Conservation (phyloP, 164 flowering plant species). For the Piper betle region DNA sequence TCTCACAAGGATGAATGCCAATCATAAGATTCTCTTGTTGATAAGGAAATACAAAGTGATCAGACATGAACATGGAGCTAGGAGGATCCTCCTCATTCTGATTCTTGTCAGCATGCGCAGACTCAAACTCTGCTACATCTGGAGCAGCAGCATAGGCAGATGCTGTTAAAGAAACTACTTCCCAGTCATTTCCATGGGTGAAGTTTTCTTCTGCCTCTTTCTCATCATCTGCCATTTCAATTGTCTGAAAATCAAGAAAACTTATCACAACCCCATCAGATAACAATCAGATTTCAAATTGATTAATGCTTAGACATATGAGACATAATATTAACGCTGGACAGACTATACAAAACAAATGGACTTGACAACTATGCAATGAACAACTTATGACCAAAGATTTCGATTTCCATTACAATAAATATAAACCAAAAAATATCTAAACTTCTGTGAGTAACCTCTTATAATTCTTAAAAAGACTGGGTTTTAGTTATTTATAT, state of each 20-base stretch:
- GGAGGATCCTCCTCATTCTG: constrained; percentile 32
- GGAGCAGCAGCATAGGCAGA: constrained; percentile 21
- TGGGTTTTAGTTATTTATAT: no score
- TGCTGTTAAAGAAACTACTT: constrained; percentile 93
- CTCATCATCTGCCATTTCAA: constrained; percentile 36
- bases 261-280: neutral
- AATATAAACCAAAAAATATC: no score
- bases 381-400: no score
- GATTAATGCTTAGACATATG: no score
- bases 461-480: no score
- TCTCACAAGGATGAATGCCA: constrained; percentile 27
- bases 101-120: constrained; percentile 19
- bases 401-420: no score
- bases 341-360: no score
- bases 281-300: no score
- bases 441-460: no score
- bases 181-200: constrained; percentile 86
- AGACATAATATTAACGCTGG: no score
- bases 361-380: no score
- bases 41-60: constrained; percentile 76
- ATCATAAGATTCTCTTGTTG: constrained; percentile 58
- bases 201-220: constrained; percentile 28
- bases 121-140: constrained; percentile 32
- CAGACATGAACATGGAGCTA: constrained; percentile 68
- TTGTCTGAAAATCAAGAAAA: neutral